A percentile compares a stretch with the other conserved stretches of the same genome.
phyloP scores from a whole-genome alignment of 768 basidiomycete genomes.

The Chlorophyllum brunneum region DNA sequence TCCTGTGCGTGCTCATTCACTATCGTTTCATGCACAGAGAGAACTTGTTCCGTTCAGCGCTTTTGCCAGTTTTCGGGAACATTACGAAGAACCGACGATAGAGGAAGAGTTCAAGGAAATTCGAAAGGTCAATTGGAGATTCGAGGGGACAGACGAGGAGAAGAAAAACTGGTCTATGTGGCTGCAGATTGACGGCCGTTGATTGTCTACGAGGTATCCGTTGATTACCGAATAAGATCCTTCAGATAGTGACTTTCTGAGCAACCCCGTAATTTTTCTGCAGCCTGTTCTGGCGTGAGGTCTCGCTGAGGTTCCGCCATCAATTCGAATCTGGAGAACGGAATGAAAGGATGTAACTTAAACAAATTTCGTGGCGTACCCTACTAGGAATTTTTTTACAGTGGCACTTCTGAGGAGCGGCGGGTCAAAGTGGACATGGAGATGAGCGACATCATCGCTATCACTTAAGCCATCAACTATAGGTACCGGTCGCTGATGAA shows the following conservation, averaged over 20 bases:
- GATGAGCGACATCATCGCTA: constrained; percentile 60
- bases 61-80: constrained; percentile 52
- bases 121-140: constrained; percentile 74
- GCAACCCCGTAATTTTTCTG: constrained; percentile 51
- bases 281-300: constrained; percentile 86
- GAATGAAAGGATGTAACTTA: constrained; percentile 6
- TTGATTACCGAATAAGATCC: not conserved
- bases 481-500: constrained; percentile 79
- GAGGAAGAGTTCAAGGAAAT: constrained; percentile 79
- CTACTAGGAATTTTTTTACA: constrained; percentile 87
- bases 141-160: constrained; percentile 74
- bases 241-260: constrained; percentile 59
- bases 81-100: constrained; percentile 61
- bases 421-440: constrained; percentile 86
- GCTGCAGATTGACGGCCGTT: constrained; percentile 77
- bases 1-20: constrained; percentile 2
- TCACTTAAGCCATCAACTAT: constrained; percentile 31
- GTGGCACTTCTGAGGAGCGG: constrained; percentile 79
- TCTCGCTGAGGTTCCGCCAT: constrained; percentile 91
- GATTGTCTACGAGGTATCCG: constrained; percentile 8
- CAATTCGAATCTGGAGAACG: constrained; percentile 65
- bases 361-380: constrained; percentile 42
- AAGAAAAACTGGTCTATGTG: constrained; percentile 76
- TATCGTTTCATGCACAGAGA: constrained; percentile 37
- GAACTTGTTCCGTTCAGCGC: constrained; percentile 56